Percentiles rank a stretch among this genome's conserved stretches.
Evolutionary conservation across 768 basidiomycete genomes (phyloP).

Genomic region (Amanita jacksonii): DNA sequence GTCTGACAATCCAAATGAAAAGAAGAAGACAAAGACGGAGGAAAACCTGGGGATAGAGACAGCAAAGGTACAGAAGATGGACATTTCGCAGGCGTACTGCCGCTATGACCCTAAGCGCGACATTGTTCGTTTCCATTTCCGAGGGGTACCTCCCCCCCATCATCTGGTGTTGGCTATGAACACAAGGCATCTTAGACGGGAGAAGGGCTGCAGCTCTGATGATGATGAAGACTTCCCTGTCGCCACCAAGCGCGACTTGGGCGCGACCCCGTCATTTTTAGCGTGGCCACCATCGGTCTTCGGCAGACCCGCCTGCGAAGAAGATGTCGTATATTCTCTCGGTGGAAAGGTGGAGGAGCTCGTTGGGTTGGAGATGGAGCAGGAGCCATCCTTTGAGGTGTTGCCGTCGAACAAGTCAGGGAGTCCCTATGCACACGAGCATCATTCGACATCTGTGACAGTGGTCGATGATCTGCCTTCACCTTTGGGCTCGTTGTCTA

Average conservation of each 20-base stretch:
- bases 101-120: not conserved
- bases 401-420: not conserved
- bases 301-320: not conserved
- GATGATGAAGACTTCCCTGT: not conserved
- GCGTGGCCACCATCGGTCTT: constrained; percentile 6
- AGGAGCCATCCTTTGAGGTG: not conserved
- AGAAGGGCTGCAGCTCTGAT: not conserved
- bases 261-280: constrained; percentile 1
- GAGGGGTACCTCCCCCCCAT: not conserved
- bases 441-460: not conserved
- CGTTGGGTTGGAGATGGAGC: not conserved
- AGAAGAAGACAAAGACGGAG: not conserved
- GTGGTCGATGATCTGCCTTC: not conserved
- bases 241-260: not conserved
- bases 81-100: not conserved
- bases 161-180: constrained; percentile 7
- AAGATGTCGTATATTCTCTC: constrained; percentile 2
- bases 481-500: too few species aligned
- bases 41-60: not conserved
- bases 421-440: not conserved
- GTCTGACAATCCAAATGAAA: not conserved
- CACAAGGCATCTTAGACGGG: constrained; percentile 7
- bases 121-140: not conserved
- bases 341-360: constrained; percentile 6
- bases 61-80: not conserved